These are phyloP conservation scores for Fusarium bulbicola DNA, from an alignment of 2,329 filamentous ascomycete species.

Conservation along the genomic window DNA sequence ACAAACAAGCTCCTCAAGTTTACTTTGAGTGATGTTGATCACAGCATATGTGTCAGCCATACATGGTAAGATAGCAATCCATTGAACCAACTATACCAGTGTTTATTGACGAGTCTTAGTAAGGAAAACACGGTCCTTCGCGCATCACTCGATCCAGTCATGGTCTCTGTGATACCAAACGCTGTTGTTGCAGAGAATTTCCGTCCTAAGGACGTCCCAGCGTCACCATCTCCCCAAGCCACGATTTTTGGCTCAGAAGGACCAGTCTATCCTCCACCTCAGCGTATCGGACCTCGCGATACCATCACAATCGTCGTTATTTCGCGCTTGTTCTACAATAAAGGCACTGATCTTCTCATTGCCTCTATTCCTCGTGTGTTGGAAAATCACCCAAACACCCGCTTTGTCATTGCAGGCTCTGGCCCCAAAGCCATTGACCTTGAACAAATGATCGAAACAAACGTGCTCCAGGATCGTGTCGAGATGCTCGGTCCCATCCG, in stretches of 20 bases:
- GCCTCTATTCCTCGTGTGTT: slow-evolving; percentile 94
- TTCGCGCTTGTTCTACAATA: slow-evolving; percentile 97
- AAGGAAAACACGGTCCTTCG: slow-evolving; percentile 98
- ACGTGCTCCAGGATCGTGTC: slow-evolving; percentile 91
- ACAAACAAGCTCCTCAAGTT: slow-evolving; percentile 99
- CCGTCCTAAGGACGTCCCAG: slow-evolving; percentile 65
- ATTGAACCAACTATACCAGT: not conserved
- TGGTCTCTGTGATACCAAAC: slow-evolving; percentile 98
- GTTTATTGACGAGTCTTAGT: slow-evolving; percentile 56
- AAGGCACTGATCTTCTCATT: slow-evolving; percentile 96
- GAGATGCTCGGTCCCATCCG: slow-evolving; percentile 91
- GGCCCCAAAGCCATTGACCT: slow-evolving; percentile 97
- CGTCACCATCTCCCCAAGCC: slow-evolving; percentile 43
- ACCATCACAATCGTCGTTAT: slow-evolving; percentile 97
- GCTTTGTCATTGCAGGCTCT: slow-evolving; percentile 95
- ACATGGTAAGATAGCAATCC: slow-evolving; percentile 73
- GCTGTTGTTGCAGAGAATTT: slow-evolving; percentile 98
- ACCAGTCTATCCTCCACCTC: slow-evolving; percentile 58
- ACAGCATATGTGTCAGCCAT: slow-evolving; percentile 98
- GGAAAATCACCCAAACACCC: slow-evolving; percentile 87
- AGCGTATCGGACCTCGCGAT: slow-evolving; percentile 81
- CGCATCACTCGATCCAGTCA: slow-evolving; percentile 92
- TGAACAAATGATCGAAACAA: slow-evolving; percentile 97
- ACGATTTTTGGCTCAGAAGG: slow-evolving; percentile 51
- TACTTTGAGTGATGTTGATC: slow-evolving; percentile 93